Evolutionary conservation across 2,329 filamentous ascomycete genomes (phyloP), one percentile per base, ranked within the genome.

Genomic region (Colletotrichum sp.): DNA sequence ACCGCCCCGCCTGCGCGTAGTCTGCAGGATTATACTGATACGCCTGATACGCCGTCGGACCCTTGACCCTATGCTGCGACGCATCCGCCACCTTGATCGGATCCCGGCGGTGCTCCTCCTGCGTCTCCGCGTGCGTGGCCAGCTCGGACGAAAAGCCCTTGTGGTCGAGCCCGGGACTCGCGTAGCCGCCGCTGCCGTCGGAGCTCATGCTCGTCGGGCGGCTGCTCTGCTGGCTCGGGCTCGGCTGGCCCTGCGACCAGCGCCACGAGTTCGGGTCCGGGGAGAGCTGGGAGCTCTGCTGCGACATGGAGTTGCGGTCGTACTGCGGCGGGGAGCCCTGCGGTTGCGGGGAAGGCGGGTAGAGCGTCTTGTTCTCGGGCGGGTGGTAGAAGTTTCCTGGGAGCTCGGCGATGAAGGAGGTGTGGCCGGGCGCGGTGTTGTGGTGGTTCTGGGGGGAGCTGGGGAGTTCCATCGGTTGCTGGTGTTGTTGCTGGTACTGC

Each of bases 311-410:
- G 64, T 75, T 75, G 31, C 78, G 78, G 21, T 79, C 64, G 24
- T 61, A 29, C 36, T 80, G 66, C 21, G 73, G 29, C 62, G 63
- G 8, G 59, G 75, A 36, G 69, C 66, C 77, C 74, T 2, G 78
- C 13, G 69, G 67, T 21, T 65, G 75, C 29, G 76, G 81, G 15
- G 77, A 73, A 5, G 77, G 78, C 5, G 81, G 81, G 6, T 79
- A 79, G 7, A 81, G 74, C 21, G 75, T 75, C 8, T 81, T 78
- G 11, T 80, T 80, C 4, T 74, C 21, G 64, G 84, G 82, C 0
- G 84, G 78, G 58, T 88, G 82, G 76, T 85, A 86, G 78, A 82
- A 88, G 77, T 90, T 89, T 27, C 88, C 89, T 0, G 87, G 83
- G 11, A 90, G 83, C 72, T 89, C 87, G 72, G 84, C 82, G 47